Evolutionary conservation across 1,284 basidiomycete species (phyloP).

Genomic region (Puccinia polysora): DNA sequence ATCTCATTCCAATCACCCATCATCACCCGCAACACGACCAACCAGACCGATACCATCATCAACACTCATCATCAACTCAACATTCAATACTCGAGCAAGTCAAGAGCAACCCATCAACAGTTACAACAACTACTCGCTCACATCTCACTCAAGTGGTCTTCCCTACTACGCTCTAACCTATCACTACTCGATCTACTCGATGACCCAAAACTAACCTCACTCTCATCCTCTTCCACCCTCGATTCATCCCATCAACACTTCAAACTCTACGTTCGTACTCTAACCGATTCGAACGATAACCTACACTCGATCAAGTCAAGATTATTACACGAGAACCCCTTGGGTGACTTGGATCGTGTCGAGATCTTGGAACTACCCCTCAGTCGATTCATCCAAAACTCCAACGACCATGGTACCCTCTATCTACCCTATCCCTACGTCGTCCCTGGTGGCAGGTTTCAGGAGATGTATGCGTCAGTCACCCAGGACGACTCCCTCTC

Average conservation of each 20-base stretch:
- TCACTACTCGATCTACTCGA: slow-evolving; percentile 18
- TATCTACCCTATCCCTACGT: slow-evolving; percentile 42
- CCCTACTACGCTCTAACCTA: slow-evolving; percentile 22
- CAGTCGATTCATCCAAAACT: background rate
- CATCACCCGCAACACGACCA: too few species aligned
- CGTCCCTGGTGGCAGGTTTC: slow-evolving; percentile 35
- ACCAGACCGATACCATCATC: too few species aligned
- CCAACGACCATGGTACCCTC: slow-evolving; percentile 24
- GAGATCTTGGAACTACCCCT: slow-evolving; percentile 19
- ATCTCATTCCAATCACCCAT: too few species aligned
- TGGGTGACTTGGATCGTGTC: slow-evolving; percentile 18
- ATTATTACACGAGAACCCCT: slow-evolving; percentile 7
- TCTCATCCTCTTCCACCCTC: background rate
- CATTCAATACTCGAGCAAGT: too few species aligned
- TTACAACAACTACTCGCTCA: slow-evolving; percentile 5
- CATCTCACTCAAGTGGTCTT: slow-evolving; percentile 19
- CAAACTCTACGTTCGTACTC: background rate
- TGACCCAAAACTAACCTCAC: slow-evolving; percentile 28
- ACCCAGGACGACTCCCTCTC: background rate
- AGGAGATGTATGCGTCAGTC: slow-evolving; percentile 44
- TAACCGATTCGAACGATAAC: background rate
- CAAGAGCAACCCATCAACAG: too few species aligned
- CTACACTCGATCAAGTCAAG: background rate
- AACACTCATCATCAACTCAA: too few species aligned
- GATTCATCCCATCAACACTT: background rate